Percentiles rank a stretch among this genome's conserved stretches.
phyloP scores from a whole-genome alignment of 805 yeast genomes.

The Kockiozyma suomiensis region DNA sequence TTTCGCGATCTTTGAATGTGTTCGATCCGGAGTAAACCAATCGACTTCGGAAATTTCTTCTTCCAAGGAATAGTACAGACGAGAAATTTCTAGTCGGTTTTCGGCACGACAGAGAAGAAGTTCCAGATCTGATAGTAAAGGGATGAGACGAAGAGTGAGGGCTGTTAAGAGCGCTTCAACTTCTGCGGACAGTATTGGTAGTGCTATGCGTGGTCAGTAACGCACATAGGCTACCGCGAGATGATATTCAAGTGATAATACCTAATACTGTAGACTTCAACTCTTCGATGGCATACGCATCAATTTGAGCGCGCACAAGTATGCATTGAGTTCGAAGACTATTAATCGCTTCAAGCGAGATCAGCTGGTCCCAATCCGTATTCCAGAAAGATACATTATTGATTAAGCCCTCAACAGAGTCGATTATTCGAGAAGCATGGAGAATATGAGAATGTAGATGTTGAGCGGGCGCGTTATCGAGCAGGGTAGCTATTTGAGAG shows the following conservation, averaged over 20 bases:
- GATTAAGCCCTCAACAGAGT: neutral
- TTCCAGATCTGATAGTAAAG: slow-evolving; percentile 14
- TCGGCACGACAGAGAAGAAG: neutral
- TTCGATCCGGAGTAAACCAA: neutral
- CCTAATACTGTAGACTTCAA: slow-evolving; percentile 10
- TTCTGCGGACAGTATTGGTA: neutral
- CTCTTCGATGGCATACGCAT: slow-evolving; percentile 3
- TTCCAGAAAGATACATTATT: neutral
- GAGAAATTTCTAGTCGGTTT: slow-evolving; percentile 11
- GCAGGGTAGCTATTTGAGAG: slow-evolving; percentile 86
- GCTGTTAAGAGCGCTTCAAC: slow-evolving; percentile 7
- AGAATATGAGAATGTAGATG: slow-evolving; percentile 5
- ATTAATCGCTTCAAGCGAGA: neutral
- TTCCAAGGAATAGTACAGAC: neutral
- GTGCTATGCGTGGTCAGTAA: neutral
- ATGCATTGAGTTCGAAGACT: slow-evolving; percentile 1
- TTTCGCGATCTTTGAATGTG: neutral
- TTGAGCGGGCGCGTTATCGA: slow-evolving; percentile 69
- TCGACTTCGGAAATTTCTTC: slow-evolving; percentile 3
- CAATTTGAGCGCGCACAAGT: slow-evolving; percentile 8
- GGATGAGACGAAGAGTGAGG: slow-evolving; percentile 11
- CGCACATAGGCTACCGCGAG: neutral
- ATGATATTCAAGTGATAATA: too few relatives aligned
- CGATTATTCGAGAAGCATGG: neutral
- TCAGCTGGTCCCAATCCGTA: neutral